Conservation (phyloP, 352 stramenopile genomes). For the Phytopythium sindhum region DNA sequence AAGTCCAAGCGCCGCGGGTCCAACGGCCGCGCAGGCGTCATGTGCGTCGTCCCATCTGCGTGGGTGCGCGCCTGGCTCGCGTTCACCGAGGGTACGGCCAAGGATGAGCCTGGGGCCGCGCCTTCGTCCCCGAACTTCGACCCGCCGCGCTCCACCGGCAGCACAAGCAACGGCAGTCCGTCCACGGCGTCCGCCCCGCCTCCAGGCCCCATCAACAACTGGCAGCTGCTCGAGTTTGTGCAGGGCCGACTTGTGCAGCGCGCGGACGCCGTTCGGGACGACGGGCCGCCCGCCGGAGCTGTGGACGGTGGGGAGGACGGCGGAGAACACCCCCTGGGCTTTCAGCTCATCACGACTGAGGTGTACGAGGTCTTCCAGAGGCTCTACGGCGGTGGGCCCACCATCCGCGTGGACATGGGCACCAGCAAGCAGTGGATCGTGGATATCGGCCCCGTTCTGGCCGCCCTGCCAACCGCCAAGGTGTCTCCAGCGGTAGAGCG, state of each 20-base stretch:
- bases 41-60: constrained; percentile 54
- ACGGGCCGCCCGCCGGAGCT: background rate
- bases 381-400: constrained; percentile 61
- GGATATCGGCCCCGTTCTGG: constrained; percentile 28
- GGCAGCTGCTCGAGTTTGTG: constrained; percentile 49
- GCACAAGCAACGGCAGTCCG: constrained; percentile 12
- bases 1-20: constrained; percentile 49
- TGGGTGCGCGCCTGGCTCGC: constrained; percentile 66
- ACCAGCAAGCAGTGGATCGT: constrained; percentile 36
- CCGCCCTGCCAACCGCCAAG: constrained; percentile 14
- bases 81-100: constrained; percentile 33
- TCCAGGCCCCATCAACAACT: constrained; percentile 56
- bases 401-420: constrained; percentile 36
- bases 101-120: background rate
- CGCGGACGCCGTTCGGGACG: constrained; percentile 33
- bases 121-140: background rate
- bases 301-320: background rate
- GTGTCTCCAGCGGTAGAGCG: constrained; percentile 33
- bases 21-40: constrained; percentile 35
- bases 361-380: constrained; percentile 72
- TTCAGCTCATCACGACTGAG: constrained; percentile 58
- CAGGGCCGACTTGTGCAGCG: constrained; percentile 48
- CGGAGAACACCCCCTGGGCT: constrained; percentile 33
- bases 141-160: background rate
- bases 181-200: constrained; percentile 10